Conservation (phyloP, 2,329 filamentous ascomycete genomes). For the Epichloe brachyelytri region DNA sequence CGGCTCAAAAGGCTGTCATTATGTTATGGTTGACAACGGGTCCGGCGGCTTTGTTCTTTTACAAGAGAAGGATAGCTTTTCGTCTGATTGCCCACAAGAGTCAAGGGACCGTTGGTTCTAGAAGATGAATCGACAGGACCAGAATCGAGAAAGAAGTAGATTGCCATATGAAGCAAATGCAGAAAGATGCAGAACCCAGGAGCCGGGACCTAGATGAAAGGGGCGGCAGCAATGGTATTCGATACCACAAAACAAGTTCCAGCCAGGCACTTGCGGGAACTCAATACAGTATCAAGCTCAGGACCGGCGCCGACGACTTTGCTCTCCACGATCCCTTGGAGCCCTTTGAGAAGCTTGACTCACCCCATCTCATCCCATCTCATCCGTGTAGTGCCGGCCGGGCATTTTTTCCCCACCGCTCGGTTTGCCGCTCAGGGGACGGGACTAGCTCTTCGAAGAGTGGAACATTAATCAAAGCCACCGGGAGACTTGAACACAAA, state of each 20-base stretch:
- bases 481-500: not conserved
- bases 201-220: not conserved
- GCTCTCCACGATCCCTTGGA: slow-evolving; percentile 2
- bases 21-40: not conserved
- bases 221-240: not conserved
- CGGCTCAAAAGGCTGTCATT: not conserved
- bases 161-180: not conserved
- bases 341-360: not conserved
- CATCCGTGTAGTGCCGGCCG: not conserved
- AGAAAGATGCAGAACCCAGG: not conserved
- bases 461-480: slow-evolving; percentile 7
- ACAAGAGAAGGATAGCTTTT: not conserved
- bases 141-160: not conserved
- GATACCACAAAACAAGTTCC: not conserved
- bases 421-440: not conserved
- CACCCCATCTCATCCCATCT: too few relatives aligned
- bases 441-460: not conserved
- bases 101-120: not conserved
- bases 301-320: not conserved
- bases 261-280: not conserved
- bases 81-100: too few relatives aligned
- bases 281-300: not conserved
- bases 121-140: not conserved
- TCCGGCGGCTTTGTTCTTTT: not conserved
- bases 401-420: not conserved